A percentile compares a stretch with the other conserved stretches of the same genome.
These are phyloP conservation scores for Botrytis elliptica DNA, from an alignment of 2,329 filamentous ascomycete species.

Conservation along the genomic window DNA sequence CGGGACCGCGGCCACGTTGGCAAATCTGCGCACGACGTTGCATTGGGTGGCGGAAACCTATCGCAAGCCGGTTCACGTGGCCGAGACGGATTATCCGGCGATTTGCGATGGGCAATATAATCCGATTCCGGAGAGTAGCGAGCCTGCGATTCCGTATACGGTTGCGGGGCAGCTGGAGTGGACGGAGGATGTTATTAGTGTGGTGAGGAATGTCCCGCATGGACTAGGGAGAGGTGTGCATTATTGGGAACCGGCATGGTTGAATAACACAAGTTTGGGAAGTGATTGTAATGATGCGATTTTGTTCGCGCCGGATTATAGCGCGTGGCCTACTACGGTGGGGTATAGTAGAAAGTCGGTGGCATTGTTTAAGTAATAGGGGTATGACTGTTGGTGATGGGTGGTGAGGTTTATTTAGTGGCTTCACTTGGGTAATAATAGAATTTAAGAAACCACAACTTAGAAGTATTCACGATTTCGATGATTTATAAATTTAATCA, in stretches of 20 bases:
- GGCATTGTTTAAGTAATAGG: neutral
- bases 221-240: conserved; percentile 57
- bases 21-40: conserved; percentile 54
- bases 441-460: neutral
- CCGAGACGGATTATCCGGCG: conserved; percentile 69
- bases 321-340: conserved; percentile 23
- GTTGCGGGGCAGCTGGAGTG: conserved; percentile 61
- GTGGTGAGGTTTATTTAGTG: neutral
- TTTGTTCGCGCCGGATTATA: conserved; percentile 50
- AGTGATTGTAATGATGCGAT: conserved; percentile 64
- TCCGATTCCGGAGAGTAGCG: conserved; percentile 36
- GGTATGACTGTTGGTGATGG: neutral
- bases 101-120: conserved; percentile 57
- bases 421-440: neutral
- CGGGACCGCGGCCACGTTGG: conserved; percentile 56
- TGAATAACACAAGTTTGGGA: conserved; percentile 51
- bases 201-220: conserved; percentile 52
- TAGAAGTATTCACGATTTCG: too few relatives aligned
- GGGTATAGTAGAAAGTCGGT: conserved; percentile 18
- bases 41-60: conserved; percentile 58
- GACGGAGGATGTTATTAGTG: conserved; percentile 55
- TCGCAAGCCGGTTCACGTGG: conserved; percentile 64
- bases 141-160: conserved; percentile 57
- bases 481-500: too few relatives aligned
- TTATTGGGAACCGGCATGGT: conserved; percentile 66